Evolutionary conservation across 106 monocot genomes (phyloP), one percentile per base, ranked within the genome.

Genomic region (Acanthochlamys bracteata): DNA sequence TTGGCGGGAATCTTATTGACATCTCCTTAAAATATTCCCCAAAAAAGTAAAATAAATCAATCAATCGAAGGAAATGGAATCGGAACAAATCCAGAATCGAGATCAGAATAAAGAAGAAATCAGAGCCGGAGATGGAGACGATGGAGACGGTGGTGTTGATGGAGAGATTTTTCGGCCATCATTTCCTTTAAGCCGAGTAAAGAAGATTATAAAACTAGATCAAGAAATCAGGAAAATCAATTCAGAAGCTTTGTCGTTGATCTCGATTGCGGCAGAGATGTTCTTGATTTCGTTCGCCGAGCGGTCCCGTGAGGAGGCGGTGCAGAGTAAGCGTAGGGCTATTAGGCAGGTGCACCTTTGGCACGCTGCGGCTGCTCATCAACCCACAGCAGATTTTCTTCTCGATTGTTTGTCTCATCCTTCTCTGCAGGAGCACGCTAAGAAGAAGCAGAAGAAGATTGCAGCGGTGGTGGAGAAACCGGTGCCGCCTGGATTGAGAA

Each of bases 131-230:
- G 58, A 0, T 49, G 60, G 22, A 42, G 54, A n/a, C 0, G 17
- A 11, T 24, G 71, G 49, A 21, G 55, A 59, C 11, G 53, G 52
- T 20, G 61, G 24, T 8, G 13, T 20, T 26, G 16, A 7, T 22
- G 16, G 10, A 4, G 49, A 22, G 14, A 33, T 57, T 6, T 62
- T 64, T 4, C 52, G 19, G 20, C 85, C 80, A 13, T 83, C 85
- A 21, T 79, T 98, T 49, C 98, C 91, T 7, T 16, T 64, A 4
- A 81, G 85, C 11, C 75, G 88, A 46, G 77, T 98, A 53, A 98
- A 89, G 83, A 78, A 74, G 72, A 92, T 98, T 62, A 51, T 89
- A 58, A 88, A 81, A 77, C 69, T 98, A 42, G 98, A 98, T 54
- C 68, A 67, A 45, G 92, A 98, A 19, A 92, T 98, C 76, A 82